Base-by-base conservation (phyloP, 1,139 yeast genomes). In the Yamadazyma epiphylla region DNA sequence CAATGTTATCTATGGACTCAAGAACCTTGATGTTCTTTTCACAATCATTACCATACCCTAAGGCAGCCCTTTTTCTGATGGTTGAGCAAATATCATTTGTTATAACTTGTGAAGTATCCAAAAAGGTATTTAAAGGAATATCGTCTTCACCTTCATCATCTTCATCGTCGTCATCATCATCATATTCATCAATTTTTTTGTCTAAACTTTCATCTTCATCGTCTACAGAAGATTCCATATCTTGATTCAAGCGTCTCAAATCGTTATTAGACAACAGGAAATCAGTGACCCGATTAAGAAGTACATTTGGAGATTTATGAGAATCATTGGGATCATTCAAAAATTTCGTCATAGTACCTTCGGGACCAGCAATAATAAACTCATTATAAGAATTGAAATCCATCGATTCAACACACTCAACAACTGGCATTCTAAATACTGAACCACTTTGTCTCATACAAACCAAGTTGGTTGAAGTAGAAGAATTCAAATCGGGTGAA, bases 361-460 rank as follows among this genome's bases (percentile, higher is more conserved):
- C 77, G 1, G 84, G 76, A 5, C 91, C 89, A 3, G 80, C 69
- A 24, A 81, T 60, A 1, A 83, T 66, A 27, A 87, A 61, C 31
- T 84, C 87, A 49, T 87, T 87, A 42, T 65, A 72, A 0, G 91
- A 77, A 44, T 80, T 85, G 53, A 88, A 84, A 13, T 62, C 67
- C 13, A 82, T 54, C 5, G 79, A 68, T 27, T 78, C 78, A 21
- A 81, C 78, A 31, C 83, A 75, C 50, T 85, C 94, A 2, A 67
- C 62, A 1, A 80, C 84, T 0, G 81, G 74, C 91, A 85, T 85
- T 37, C 85, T 65, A 55, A 84, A 88, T 0, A 87, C 81, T 28
- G 86, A 81, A 2, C 96, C 96, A 1, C 94, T 82, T 48, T 86
- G 94, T 41, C 95, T 65, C 83, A 88, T 83, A 53, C 96, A 88